Base-by-base conservation (phyloP, 495 filamentous ascomycete species). In the Xylaria bambusicola region DNA sequence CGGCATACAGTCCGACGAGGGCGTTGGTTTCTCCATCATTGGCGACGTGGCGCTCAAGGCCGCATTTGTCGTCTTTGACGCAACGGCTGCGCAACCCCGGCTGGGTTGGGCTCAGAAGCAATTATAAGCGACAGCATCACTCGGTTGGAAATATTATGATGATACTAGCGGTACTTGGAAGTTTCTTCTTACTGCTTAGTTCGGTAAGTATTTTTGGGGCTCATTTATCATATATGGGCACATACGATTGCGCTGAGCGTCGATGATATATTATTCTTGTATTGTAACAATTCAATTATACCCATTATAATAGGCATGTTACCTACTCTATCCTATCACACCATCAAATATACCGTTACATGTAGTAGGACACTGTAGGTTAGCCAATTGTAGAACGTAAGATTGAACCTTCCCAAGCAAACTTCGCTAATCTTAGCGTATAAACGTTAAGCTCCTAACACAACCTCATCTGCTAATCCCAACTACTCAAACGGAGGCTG, bases 21-120 rank as follows among this genome's bases (percentile, higher is more conserved):
- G 82, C 50, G 77, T 88, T 35, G 81, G 77, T 17, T 83, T 88
- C 65, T 81, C 79, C 53, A 90, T 92, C 71, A 82, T 88, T 44
- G 88, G 88, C 56, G 88, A 91, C 63, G 81, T 91, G 52, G 89
- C 88, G 74, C 80, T 92, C 56, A 90, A 91, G 79, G 82, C 81
- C 62, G 84, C 88, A 64, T 90, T 87, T 63, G 88, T 86, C n/a
- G 84, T 92, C 21, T 90, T 89, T 65, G 84, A 90, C 63, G 38
- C 17, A 18, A 51, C 60, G 24, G 23, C 51, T 27, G 71, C 69
- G 2, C 78, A 75, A 27, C 67, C 67, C 2, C 65, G 73, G 6
- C 67, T 88, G 18, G 86, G 85, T 10, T 84, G 83, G 66, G 85
- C 85, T 12, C 58, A 56, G 20, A 78, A 80, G 68, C 58, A 35